A percentile compares a stretch with the other conserved stretches of the same genome.
These are phyloP conservation scores for Stenocarpella maydis DNA, from an alignment of 2,329 filamentous ascomycete species.

Conservation along the genomic window DNA sequence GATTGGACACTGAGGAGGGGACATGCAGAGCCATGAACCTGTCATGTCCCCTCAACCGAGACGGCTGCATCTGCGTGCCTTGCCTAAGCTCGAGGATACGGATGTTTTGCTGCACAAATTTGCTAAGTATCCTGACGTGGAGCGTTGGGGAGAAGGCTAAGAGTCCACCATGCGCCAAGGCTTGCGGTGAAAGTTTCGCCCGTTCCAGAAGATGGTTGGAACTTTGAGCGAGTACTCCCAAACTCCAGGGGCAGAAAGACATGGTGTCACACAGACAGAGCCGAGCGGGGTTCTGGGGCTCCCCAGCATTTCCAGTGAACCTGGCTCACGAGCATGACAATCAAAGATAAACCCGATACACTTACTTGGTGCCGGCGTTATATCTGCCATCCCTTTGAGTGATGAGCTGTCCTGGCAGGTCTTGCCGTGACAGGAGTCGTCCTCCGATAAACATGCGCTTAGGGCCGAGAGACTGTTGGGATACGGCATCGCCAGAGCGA, in stretches of 20 bases:
- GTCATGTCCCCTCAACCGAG: slow-evolving; percentile 7
- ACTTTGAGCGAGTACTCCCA: not conserved
- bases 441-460: not conserved
- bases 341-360: slow-evolving; percentile 17
- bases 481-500: not conserved
- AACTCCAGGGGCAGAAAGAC: slow-evolving; percentile 2
- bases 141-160: not conserved
- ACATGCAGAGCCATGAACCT: slow-evolving; percentile 8
- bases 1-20: slow-evolving; percentile 9
- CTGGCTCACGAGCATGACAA: slow-evolving; percentile 1
- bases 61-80: slow-evolving; percentile 10
- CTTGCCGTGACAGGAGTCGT: not conserved
- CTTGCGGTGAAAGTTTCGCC: slow-evolving; percentile 23
- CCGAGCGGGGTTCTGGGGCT: slow-evolving; percentile 16
- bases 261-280: not conserved
- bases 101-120: not conserved
- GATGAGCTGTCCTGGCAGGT: slow-evolving; percentile 9
- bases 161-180: slow-evolving; percentile 11
- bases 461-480: not conserved
- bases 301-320: not conserved
- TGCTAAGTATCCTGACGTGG: not conserved
- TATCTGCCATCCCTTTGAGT: not conserved
- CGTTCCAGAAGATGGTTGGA: slow-evolving; percentile 9
- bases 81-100: not conserved
- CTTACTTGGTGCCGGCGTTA: not conserved